Conservation (phyloP, 192 early-diverging fungal genomes). For the Neocallimastix lanati region DNA sequence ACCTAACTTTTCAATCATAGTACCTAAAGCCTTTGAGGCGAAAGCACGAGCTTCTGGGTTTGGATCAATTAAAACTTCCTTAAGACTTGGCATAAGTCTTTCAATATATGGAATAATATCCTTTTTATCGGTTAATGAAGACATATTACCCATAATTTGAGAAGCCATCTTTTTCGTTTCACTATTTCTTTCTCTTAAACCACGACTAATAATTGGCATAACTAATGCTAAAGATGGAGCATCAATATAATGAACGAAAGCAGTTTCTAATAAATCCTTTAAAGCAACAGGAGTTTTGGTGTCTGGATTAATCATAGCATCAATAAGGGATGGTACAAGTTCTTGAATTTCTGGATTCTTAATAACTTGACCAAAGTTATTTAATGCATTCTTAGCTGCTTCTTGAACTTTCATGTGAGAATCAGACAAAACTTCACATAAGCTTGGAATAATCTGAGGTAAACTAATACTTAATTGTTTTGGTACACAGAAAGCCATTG, state of each 20-base stretch:
- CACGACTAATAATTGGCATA: constrained; percentile 84
- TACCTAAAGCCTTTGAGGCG: constrained; percentile 79
- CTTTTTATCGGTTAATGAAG: constrained; percentile 73
- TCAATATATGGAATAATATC: constrained; percentile 82
- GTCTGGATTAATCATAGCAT: constrained; percentile 76
- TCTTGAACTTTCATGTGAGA: constrained; percentile 80
- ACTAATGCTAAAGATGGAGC: constrained; percentile 86
- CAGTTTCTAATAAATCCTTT: constrained; percentile 67
- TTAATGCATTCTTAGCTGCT: constrained; percentile 65
- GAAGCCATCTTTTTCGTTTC: constrained; percentile 87
- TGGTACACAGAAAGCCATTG: constrained; percentile 91
- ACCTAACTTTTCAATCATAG: constrained; percentile 77
- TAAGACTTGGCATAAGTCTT: constrained; percentile 65
- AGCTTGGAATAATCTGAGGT: constrained; percentile 76
- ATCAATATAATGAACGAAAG: constrained; percentile 98
- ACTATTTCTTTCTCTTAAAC: constrained; percentile 70
- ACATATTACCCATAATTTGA: constrained; percentile 98
- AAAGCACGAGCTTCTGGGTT: constrained; percentile 86
- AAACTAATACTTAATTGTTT: constrained; percentile 80
- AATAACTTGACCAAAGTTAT: constrained; percentile 84
- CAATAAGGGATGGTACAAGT: constrained; percentile 69
- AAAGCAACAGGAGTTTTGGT: constrained; percentile 65
- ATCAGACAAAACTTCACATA: constrained; percentile 82
- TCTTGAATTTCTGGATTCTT: constrained; percentile 93
- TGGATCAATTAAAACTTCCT: constrained; percentile 82